Evolutionary conservation across 2,329 filamentous ascomycete species (phyloP).

Genomic region (Sphaerulina vaccinii): DNA sequence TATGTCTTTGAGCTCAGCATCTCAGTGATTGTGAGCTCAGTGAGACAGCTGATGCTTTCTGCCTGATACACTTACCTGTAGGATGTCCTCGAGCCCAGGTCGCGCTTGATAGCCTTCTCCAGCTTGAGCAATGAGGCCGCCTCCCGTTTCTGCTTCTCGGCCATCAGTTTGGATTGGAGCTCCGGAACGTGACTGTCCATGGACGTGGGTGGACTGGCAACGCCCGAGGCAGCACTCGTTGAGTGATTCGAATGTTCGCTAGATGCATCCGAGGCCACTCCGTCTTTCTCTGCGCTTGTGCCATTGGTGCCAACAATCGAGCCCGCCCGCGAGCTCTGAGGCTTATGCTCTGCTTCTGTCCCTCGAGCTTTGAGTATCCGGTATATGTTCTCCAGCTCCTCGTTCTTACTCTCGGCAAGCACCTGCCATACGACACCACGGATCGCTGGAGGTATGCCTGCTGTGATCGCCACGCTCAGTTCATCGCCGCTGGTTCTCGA

Average conservation of each 20-base stretch:
- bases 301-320: constrained; percentile 51
- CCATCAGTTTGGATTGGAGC: constrained; percentile 61
- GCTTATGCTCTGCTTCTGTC: constrained; percentile 66
- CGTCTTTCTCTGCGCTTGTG: constrained; percentile 58
- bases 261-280: constrained; percentile 73
- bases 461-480: constrained; percentile 84
- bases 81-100: constrained; percentile 88
- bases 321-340: constrained; percentile 21
- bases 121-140: constrained; percentile 71
- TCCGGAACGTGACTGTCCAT: constrained; percentile 47
- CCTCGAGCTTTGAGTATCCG: constrained; percentile 75
- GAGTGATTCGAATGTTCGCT: constrained; percentile 80
- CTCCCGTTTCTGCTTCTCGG: constrained; percentile 75
- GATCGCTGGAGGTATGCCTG: constrained; percentile 90
- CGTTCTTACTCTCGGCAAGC: constrained; percentile 89
- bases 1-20: no score
- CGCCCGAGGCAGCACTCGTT: constrained; percentile 53
- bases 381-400: constrained; percentile 85
- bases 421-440: constrained; percentile 99
- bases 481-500: constrained; percentile 85
- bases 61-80: no score
- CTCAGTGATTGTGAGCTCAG: no score
- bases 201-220: constrained; percentile 37
- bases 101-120: constrained; percentile 87
- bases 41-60: no score